These are phyloP conservation scores for Phlebiopsis gigantea DNA, from an alignment of 768 basidiomycete genomes.

Conservation along the genomic window DNA sequence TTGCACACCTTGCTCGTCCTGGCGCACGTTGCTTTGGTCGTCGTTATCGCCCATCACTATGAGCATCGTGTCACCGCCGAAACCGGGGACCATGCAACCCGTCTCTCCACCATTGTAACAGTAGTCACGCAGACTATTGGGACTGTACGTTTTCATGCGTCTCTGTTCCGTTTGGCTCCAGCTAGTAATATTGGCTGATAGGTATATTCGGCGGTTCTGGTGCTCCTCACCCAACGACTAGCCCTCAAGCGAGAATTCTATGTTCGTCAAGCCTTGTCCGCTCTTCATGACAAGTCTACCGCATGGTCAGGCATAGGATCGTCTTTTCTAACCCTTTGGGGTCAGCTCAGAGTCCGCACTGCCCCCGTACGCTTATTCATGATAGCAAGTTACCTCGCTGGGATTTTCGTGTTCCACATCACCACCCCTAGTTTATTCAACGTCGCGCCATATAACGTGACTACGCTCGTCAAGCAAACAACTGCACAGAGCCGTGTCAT, in stretches of 20 bases:
- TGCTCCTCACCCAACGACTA: neutral
- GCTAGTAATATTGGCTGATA: neutral
- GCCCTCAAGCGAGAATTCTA: neutral
- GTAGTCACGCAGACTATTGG: neutral
- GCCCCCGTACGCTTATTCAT: neutral
- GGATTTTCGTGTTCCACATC: constrained; percentile 1
- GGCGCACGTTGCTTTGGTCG: neutral
- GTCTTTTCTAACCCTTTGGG: neutral
- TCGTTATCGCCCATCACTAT: neutral
- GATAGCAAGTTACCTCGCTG: neutral
- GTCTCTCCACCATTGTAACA: neutral
- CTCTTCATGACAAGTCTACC: neutral
- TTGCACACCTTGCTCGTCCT: neutral
- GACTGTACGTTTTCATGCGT: neutral
- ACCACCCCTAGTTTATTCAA: neutral
- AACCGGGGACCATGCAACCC: neutral
- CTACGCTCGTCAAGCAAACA: neutral
- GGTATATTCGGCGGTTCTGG: neutral
- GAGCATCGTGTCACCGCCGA: neutral
- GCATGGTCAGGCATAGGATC: constrained; percentile 1
- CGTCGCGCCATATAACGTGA: neutral
- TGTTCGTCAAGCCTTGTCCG: neutral
- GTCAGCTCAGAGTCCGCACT: neutral
- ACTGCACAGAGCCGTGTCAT: neutral
- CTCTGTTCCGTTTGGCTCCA: neutral